Evolutionary conservation across 1,284 basidiomycete species (phyloP), one percentile per base, ranked within the genome.

Genomic region (Papiliotrema flavescens): DNA sequence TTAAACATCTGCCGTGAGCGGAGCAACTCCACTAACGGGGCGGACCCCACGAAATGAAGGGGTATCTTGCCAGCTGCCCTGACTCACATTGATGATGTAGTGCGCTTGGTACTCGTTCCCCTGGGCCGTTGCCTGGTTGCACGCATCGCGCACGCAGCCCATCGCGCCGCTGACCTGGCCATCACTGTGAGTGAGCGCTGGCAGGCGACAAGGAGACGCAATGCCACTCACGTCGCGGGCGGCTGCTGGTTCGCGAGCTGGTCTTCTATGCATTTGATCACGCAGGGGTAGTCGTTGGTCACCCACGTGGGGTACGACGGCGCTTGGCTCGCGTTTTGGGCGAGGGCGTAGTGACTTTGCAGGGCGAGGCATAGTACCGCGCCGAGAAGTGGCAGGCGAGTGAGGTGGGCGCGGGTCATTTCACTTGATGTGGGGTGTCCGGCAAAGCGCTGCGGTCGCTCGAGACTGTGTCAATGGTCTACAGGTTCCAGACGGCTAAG

Each of bases 241-340:
- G 46, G 42, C 19, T 26, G 43, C 19, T 46, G n/a, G 19, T 19
- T 15, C 4, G 9, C 22, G 22, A 53, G 20, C 28, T 53, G 45
- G 14, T 39, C 44, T 17, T 37, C 34, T 5, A 53, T 53, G 40
- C 51, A 53, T 20, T 47, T 46, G 26, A 53, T 53, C 4, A 53
- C 51, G 53, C 65, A 67, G 22, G 57, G 36, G 41, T 67, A 67
- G 47, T 67, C 65, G 32, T 67, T 67, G 1, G 65, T 60, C 41
- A 65, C 56, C 65, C 65, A 67, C 3, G 61, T 51, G 14, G 65
- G 65, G 46, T 57, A 59, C 2, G 14, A 9, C 19, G 47, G 19
- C 11, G 41, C 14, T n/a, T 45, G 22, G 6, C 11, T 19, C n/a
- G 23, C 14, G 20, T 55, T 41, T 37, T 49, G 48, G 5, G 39